Conservation (phyloP, 495 filamentous ascomycete genomes). For the Aspergillus conjunctus region DNA sequence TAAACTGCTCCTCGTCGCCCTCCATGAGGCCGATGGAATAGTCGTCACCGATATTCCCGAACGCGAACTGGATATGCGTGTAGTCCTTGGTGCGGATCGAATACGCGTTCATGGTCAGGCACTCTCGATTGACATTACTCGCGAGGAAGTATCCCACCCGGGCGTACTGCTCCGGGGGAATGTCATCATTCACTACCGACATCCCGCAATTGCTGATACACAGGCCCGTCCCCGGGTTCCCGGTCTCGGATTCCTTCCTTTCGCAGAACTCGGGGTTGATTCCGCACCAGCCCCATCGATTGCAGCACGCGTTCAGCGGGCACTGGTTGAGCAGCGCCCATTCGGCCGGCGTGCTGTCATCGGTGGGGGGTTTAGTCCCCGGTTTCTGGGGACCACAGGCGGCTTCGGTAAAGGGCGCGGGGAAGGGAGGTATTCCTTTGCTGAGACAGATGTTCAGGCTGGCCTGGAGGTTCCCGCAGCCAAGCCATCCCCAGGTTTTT, state of each 20-base stretch:
- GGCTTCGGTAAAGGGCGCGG: background rate
- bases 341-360: background rate
- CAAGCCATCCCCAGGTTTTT: slow-evolving; percentile 30
- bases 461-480: slow-evolving; percentile 8
- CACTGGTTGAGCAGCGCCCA: background rate
- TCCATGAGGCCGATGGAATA: slow-evolving; percentile 27
- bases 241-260: background rate
- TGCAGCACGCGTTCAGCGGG: background rate
- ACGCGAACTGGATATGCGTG: slow-evolving; percentile 48
- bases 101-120: slow-evolving; percentile 24
- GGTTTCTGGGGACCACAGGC: background rate
- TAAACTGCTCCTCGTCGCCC: slow-evolving; percentile 22
- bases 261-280: background rate
- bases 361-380: background rate
- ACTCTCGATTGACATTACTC: slow-evolving; percentile 15
- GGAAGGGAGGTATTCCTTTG: background rate
- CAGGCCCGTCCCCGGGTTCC: background rate
- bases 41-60: slow-evolving; percentile 35
- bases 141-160: background rate
- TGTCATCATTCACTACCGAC: background rate
- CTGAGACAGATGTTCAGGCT: background rate
- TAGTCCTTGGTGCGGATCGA: slow-evolving; percentile 29
- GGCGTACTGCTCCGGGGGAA: background rate
- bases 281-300: background rate
- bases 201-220: background rate